Base-by-base conservation (phyloP, 495 filamentous ascomycete species). In the Hypoxylon lenormandii region DNA sequence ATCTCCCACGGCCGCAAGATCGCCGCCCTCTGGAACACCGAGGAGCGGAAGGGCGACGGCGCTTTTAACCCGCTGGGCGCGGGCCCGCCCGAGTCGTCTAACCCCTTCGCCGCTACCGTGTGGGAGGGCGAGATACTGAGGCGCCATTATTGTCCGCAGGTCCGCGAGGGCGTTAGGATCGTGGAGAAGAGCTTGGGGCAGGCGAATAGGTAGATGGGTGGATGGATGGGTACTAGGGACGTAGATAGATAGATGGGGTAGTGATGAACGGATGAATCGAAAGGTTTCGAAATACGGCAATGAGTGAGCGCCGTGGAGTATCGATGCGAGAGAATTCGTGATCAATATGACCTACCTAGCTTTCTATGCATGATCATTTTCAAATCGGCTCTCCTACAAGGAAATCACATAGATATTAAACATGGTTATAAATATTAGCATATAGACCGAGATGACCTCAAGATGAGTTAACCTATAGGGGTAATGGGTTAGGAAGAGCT, bases 71-170 rank as follows among this genome's bases (percentile, higher is more conserved):
- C 85, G 3, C 78, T 80, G 21, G 78, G 82, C 10, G 77, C 64
- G 22, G 81, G n/a, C n/a, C 49, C 42, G 75, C 64, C 37, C 69
- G 73, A 55, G 73, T 52, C 0, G 70, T n/a, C 68, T 42, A 73
- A 72, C 46, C 93, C 94, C 10, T 97, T 93, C 77, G 91, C 94
- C 5, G 86, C 89, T 4, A 96, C 92, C 2, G 83, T 96, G 5
- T 98, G 94, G 94, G 95, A 98, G 73, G 93, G 92, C 2, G 94
- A 97, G 81, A 69, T 98, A 45, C 74, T 98, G 70, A 83, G 87
- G 72, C 81, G 87, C 60, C 95, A 98, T 83, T 98, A 90, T 72
- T 92, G 88, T 65, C 93, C 93, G n/a, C 87, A 87, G 65, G 90
- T 98, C 0, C 81, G 91, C 54, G 91, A 94, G 64, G 89, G 87